These are phyloP conservation scores for Discostella pseudostelligera DNA, from an alignment of 108 stramenopile genomes.

Conservation along the genomic window DNA sequence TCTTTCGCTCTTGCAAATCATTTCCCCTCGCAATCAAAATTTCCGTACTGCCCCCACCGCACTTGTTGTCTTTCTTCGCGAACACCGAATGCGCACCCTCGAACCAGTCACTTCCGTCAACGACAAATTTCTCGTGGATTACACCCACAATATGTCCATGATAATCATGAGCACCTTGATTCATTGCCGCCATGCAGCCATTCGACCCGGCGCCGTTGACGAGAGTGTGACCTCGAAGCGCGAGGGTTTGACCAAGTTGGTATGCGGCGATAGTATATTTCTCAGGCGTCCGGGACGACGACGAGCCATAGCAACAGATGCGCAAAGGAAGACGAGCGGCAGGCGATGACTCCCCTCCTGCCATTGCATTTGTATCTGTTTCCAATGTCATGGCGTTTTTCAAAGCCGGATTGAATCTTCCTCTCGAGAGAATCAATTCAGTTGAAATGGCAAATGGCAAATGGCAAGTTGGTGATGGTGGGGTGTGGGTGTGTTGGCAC, in stretches of 20 bases:
- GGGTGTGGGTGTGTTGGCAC: too few relatives aligned
- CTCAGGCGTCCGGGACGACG: conserved; percentile 64
- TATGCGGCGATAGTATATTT: conserved; percentile 66
- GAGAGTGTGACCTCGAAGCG: conserved; percentile 74
- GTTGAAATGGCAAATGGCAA: too few relatives aligned
- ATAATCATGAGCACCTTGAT: conserved; percentile 69
- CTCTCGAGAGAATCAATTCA: too few relatives aligned
- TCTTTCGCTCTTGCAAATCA: conserved; percentile 87
- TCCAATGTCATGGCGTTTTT: too few relatives aligned
- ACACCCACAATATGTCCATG: conserved; percentile 86
- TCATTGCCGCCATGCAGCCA: conserved; percentile 90
- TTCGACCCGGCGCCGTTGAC: conserved; percentile 88
- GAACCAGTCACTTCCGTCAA: conserved; percentile 75
- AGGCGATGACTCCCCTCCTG: not conserved
- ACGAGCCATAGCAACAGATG: conserved; percentile 83
- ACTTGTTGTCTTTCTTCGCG: not conserved
- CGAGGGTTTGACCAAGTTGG: conserved; percentile 64
- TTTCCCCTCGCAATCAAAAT: conserved; percentile 75
- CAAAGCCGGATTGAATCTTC: too few relatives aligned
- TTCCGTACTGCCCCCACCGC: conserved; percentile 44
- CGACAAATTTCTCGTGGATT: conserved; percentile 91
- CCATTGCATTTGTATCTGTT: too few relatives aligned
- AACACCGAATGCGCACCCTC: conserved; percentile 57
- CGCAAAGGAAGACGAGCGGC: conserved; percentile 44
- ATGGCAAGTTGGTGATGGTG: too few relatives aligned